Evolutionary conservation across 768 basidiomycete species (phyloP).

Genomic region (Amanita exitialis): DNA sequence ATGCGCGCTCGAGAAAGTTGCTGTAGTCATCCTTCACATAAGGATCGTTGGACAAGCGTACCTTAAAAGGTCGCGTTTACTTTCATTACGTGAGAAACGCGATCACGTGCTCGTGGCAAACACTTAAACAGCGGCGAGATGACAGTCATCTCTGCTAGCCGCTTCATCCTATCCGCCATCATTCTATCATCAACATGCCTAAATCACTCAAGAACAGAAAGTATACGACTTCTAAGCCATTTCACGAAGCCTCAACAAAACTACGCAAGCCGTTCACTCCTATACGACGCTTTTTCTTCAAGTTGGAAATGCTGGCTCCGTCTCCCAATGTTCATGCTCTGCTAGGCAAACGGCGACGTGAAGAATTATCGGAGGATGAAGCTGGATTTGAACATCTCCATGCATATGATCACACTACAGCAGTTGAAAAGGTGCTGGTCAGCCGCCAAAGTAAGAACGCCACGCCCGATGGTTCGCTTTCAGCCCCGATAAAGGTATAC

Average conservation of each 20-base stretch:
- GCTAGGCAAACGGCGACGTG: conserved; percentile 18
- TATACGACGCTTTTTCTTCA: conserved; percentile 31
- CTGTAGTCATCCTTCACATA: conserved; percentile 4
- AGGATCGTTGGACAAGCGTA: background rate
- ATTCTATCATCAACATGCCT: conserved; percentile 1
- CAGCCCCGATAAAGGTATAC: conserved; percentile 1
- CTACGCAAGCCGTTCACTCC: conserved; percentile 19
- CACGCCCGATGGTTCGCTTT: background rate
- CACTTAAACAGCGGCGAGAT: no score
- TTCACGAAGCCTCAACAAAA: background rate
- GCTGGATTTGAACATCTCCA: conserved; percentile 6
- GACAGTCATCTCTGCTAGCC: conserved; percentile 26
- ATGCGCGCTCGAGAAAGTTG: conserved; percentile 21
- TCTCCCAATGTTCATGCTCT: conserved; percentile 9
- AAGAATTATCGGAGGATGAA: conserved; percentile 8
- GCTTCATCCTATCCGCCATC: background rate
- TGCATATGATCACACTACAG: background rate
- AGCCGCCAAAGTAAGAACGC: background rate
- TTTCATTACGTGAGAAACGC: conserved; percentile 1
- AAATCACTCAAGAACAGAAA: conserved; percentile 2
- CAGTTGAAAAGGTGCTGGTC: background rate
- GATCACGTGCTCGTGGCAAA: background rate
- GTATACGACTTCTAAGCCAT: background rate
- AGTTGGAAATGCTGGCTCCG: conserved; percentile 22
- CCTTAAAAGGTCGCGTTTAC: background rate